Conservation (phyloP, 2,329 filamentous ascomycete genomes). For the Arthrobotrys sphaeroides region DNA sequence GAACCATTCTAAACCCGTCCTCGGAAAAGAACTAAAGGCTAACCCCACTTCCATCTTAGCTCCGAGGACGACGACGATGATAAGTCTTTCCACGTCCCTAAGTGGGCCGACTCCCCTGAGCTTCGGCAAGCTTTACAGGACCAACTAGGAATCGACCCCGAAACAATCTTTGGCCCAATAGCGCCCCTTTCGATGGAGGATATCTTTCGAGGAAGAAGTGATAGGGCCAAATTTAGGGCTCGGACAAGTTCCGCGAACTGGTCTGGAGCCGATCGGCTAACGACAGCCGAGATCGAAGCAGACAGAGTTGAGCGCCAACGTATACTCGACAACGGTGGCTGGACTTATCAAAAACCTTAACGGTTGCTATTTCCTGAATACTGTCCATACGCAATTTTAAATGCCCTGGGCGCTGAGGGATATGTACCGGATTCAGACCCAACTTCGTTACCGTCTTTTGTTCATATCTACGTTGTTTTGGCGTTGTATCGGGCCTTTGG, state of each 20-base stretch:
- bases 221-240: conserved; percentile 77
- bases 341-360: conserved; percentile 74
- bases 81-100: conserved; percentile 72
- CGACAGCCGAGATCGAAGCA: conserved; percentile 83
- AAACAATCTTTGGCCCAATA: conserved; percentile 87
- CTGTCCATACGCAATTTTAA: neutral
- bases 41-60: conserved; percentile 35
- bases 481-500: neutral
- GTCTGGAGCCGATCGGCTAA: conserved; percentile 82
- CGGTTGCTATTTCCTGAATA: neutral
- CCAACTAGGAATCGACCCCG: conserved; percentile 86
- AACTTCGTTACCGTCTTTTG: neutral
- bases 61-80: conserved; percentile 71
- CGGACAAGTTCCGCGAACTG: conserved; percentile 95
- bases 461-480: neutral
- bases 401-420: neutral
- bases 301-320: conserved; percentile 82
- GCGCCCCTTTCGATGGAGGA: conserved; percentile 93
- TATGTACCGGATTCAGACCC: neutral
- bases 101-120: conserved; percentile 89
- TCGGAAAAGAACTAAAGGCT: neutral
- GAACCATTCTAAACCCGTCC: neutral
- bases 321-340: conserved; percentile 82
- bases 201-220: conserved; percentile 86
- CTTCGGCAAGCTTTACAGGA: conserved; percentile 77